These are phyloP conservation scores for Haberlea rhodopensis DNA, from an alignment of 257 asterid genomes.

Conservation along the genomic window DNA sequence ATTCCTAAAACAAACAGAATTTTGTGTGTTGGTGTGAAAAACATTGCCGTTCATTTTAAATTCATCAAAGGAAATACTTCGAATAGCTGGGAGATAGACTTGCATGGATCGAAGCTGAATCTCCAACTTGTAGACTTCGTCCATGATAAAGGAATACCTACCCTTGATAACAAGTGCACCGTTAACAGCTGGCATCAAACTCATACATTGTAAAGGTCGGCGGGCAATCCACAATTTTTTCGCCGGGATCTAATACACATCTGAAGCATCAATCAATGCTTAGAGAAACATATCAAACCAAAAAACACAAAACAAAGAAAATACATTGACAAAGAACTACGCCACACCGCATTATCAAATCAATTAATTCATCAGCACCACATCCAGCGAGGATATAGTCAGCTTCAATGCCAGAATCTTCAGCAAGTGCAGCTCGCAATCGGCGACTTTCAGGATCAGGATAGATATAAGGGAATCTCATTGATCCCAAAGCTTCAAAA, in stretches of 20 bases:
- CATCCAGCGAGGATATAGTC: conserved; percentile 91
- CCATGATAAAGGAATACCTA: conserved; percentile 16
- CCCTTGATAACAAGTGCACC: conserved; percentile 87
- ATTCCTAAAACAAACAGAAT: conserved; percentile 2
- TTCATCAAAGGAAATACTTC: conserved; percentile 4
- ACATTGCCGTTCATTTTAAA: background rate
- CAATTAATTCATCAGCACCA: conserved; percentile 98
- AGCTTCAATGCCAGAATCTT: conserved; percentile 92
- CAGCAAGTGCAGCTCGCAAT: conserved; percentile 89
- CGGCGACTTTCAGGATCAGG: conserved; percentile 97
- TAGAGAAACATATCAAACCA: conserved; percentile 14
- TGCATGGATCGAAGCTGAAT: background rate
- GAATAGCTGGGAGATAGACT: conserved; percentile 14
- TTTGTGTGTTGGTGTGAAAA: conserved; percentile 1
- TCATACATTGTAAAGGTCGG: conserved; percentile 98
- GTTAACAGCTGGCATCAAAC: conserved; percentile 97
- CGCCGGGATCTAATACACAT: conserved; percentile 92
- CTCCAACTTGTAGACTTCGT: background rate
- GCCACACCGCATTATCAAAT: conserved; percentile 86
- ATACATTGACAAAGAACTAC: conserved; percentile 12
- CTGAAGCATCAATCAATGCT: conserved; percentile 42
- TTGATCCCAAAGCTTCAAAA: conserved; percentile 77
- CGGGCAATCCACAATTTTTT: conserved; percentile 92
- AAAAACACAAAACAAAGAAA: background rate
- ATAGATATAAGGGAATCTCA: conserved; percentile 88